Base-by-base conservation (phyloP, 257 asterid species). In the Marsdenia floribunda region DNA sequence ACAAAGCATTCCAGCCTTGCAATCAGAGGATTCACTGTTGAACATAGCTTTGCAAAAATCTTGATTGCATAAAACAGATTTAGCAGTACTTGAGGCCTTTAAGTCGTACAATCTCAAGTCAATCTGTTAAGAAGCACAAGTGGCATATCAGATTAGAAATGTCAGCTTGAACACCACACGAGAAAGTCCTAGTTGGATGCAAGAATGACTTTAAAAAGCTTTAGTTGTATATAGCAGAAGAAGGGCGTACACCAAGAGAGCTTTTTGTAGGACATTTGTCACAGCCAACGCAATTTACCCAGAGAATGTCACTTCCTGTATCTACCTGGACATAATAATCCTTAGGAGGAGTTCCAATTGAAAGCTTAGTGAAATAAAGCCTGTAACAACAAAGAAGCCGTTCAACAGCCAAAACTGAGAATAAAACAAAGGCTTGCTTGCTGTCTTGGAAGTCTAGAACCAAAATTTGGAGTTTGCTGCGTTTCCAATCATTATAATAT, bases 301-400 rank as follows among this genome's bases (percentile, higher is more conserved):
- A 95, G 75, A 95, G 80, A 63, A 90, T 95, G 84, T 95, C 99
- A 83, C 99, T 95, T 81, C 99, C 99, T 19, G 99, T 95, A 76
- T 95, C 99, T 2, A 95, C 98, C 84, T 95, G 99, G 73, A 92
- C 97, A 68, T 89, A 87, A 77, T 92, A 95, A 73, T 92, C 97
- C 71, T 80, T 83, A 44, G 99, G 93, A 87, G 99, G 99, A 85
- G 87, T 88, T 73, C 99, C 99, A 37, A 95, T 86, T 40, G 96
- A 79, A 76, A 95, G 89, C 80, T 83, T 88, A 59, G 99, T 90
- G 87, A 87, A 95, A 81, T 92, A 95, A 52, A 95, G 96, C 91
- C 99, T 92, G 93, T 76, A 86, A 33, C 73, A 80, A 80, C 58
- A 46, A 83, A 57, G 72, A 55, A 77, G 58, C 22, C 72, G 47